A percentile compares a stretch with the other conserved stretches of the same genome.
Evolutionary conservation across 495 filamentous ascomycete genomes (phyloP).

Genomic region (Copromyces sp.): DNA sequence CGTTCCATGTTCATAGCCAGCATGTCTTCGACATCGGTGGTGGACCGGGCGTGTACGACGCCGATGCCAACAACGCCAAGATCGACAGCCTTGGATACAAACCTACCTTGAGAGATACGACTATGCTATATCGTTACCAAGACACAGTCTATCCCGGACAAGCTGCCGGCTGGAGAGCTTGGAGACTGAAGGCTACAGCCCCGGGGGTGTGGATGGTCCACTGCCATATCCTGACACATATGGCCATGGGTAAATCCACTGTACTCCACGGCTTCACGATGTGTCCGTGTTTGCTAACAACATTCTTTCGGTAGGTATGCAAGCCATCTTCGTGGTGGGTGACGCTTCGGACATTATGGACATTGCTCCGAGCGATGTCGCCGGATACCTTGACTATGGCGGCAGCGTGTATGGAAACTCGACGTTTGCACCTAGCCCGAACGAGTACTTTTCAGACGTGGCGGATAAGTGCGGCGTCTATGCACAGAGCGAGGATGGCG

Average conservation of each 20-base stretch:
- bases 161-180: slow-evolving; percentile 47
- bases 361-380: slow-evolving; percentile 22
- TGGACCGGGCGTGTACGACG: slow-evolving; percentile 46
- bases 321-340: slow-evolving; percentile 41
- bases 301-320: slow-evolving; percentile 29
- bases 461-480: slow-evolving; percentile 8
- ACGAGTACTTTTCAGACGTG: slow-evolving; percentile 12
- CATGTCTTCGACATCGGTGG: slow-evolving; percentile 51
- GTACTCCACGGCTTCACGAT: not conserved
- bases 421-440: slow-evolving; percentile 26
- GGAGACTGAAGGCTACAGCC: slow-evolving; percentile 41
- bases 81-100: slow-evolving; percentile 24
- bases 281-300: slow-evolving; percentile 1
- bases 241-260: slow-evolving; percentile 19
- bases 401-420: slow-evolving; percentile 41
- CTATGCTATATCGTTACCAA: slow-evolving; percentile 42
- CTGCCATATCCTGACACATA: slow-evolving; percentile 42
- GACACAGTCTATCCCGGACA: slow-evolving; percentile 23
- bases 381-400: slow-evolving; percentile 39
- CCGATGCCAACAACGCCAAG: slow-evolving; percentile 39
- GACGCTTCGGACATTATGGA: slow-evolving; percentile 31
- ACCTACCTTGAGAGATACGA: slow-evolving; percentile 45
- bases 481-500: not conserved
- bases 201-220: slow-evolving; percentile 56
- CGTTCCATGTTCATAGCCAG: slow-evolving; percentile 50